Conservation (phyloP, 140 eudicot genomes). For the Stevia rebaudiana region DNA sequence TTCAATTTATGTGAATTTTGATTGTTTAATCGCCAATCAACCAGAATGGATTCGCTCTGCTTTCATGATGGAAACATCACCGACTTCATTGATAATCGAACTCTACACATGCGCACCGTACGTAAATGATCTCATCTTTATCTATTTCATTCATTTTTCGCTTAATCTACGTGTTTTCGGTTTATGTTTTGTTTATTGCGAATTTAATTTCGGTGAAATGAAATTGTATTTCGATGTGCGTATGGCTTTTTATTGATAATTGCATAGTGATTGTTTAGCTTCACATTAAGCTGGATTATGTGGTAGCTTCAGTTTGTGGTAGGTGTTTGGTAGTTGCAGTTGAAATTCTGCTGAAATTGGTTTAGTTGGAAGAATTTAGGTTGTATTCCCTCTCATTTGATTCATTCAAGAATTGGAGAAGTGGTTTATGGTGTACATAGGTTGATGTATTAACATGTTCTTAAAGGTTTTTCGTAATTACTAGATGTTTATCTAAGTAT, state of each 20-base stretch:
- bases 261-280: not conserved
- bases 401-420: not conserved
- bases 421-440: not conserved
- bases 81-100: conserved; percentile 50
- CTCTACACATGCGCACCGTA: conserved; percentile 53
- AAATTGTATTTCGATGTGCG: conserved; percentile 5
- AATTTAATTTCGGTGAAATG: conserved; percentile 1
- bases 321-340: conserved; percentile 3
- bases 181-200: conserved; percentile 10
- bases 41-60: conserved; percentile 42
- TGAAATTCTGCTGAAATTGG: not conserved
- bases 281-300: not conserved
- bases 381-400: not conserved
- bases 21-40: conserved; percentile 5
- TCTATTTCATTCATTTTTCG: not conserved
- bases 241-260: not conserved
- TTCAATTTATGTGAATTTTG: not conserved
- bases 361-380: not conserved
- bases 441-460: not conserved
- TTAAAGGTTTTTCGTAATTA: not conserved
- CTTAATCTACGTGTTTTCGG: not conserved
- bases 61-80: conserved; percentile 85
- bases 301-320: not conserved
- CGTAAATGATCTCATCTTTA: not conserved
- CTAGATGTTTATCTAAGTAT: not conserved